These are phyloP conservation scores for Annulohypoxylon truncatum DNA, from an alignment of 2,329 filamentous ascomycete genomes.

Conservation along the genomic window DNA sequence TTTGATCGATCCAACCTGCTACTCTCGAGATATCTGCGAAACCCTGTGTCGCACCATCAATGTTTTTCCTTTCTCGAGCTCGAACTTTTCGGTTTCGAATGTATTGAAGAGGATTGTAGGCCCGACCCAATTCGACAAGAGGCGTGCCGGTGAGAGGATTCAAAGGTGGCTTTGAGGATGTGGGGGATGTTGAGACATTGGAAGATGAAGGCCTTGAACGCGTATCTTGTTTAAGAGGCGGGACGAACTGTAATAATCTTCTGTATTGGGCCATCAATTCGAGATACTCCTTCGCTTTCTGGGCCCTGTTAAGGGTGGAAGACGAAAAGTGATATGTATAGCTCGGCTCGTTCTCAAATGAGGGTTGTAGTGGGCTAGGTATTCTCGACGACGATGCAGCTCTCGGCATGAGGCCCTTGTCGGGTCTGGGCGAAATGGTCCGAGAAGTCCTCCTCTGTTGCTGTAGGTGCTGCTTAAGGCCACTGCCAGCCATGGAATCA, in stretches of 20 bases:
- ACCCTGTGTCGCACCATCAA: constrained; percentile 79
- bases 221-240: constrained; percentile 70
- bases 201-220: constrained; percentile 53
- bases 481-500: constrained; percentile 65
- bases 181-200: constrained; percentile 58
- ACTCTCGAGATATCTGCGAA: constrained; percentile 81
- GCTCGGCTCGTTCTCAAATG: constrained; percentile 61
- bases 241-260: constrained; percentile 80
- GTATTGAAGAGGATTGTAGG: constrained; percentile 92
- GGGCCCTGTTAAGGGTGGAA: constrained; percentile 82
- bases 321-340: constrained; percentile 77
- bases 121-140: constrained; percentile 66
- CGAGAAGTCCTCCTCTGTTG: constrained; percentile 74
- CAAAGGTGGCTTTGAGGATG: constrained; percentile 38
- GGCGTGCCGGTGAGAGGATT: constrained; percentile 50
- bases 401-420: constrained; percentile 56
- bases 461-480: constrained; percentile 75
- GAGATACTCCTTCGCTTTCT: constrained; percentile 86
- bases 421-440: constrained; percentile 69
- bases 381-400: constrained; percentile 55
- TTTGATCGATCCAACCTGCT: constrained; percentile 79
- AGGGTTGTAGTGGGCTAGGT: constrained; percentile 59
- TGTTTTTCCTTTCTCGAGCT: constrained; percentile 77
- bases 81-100: constrained; percentile 90
- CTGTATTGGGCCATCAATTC: constrained; percentile 89